phyloP scores from a whole-genome alignment of 2,329 filamentous ascomycete species.

The Graphilbum fragrans region DNA sequence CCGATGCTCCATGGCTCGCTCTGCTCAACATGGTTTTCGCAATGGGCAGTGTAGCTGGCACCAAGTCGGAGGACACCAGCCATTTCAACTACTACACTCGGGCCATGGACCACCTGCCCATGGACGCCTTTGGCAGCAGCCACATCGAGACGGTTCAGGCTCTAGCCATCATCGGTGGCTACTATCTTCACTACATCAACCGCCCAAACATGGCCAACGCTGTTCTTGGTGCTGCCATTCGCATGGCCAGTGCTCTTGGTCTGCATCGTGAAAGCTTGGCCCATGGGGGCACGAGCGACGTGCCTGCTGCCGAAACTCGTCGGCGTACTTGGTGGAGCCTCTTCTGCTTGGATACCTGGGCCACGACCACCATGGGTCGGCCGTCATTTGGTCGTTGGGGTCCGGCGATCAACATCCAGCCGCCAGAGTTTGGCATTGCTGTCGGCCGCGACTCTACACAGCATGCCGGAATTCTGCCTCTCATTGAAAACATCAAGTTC shows the following conservation, averaged over 20 bases:
- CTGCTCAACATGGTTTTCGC: constrained; percentile 67
- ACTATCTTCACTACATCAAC: constrained; percentile 69
- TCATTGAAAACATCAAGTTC: constrained; percentile 68
- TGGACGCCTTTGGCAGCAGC: constrained; percentile 57
- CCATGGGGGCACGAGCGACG: constrained; percentile 28
- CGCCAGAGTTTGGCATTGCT: constrained; percentile 41
- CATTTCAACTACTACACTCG: constrained; percentile 60
- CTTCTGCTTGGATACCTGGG: constrained; percentile 65
- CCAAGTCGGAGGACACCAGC: constrained; percentile 50
- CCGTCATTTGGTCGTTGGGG: constrained; percentile 58
- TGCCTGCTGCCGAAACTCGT: constrained; percentile 46
- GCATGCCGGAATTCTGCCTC: constrained; percentile 53
- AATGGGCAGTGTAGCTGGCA: constrained; percentile 59
- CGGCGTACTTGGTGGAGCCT: constrained; percentile 64
- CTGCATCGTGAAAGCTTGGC: constrained; percentile 51
- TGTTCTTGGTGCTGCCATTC: constrained; percentile 56
- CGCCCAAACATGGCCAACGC: constrained; percentile 66
- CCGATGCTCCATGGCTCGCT: constrained; percentile 58
- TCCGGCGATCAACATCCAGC: constrained; percentile 53
- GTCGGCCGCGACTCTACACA: constrained; percentile 37
- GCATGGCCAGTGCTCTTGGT: constrained; percentile 64
- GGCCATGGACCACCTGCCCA: constrained; percentile 52
- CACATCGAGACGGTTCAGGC: constrained; percentile 65
- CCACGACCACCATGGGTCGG: constrained; percentile 56
- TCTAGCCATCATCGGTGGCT: constrained; percentile 58